phyloP scores from a whole-genome alignment of 257 asterid genomes.

The Solanum clarkiae region DNA sequence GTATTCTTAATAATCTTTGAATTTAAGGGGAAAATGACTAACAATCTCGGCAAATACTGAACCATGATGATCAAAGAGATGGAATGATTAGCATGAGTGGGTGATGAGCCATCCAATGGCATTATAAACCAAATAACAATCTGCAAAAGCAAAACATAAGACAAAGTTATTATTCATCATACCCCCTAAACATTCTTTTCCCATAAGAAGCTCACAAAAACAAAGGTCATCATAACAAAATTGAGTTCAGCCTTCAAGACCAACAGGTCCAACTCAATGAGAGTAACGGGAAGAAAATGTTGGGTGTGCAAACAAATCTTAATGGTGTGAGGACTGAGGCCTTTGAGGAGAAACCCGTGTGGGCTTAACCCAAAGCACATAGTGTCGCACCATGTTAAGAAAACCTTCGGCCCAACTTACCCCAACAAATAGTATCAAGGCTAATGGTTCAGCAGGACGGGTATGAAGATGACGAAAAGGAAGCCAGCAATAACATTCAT shows the following conservation, averaged over 20 bases:
- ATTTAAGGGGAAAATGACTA: conserved; percentile 64
- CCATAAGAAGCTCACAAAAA: neutral
- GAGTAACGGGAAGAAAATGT: neutral
- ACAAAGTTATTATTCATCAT: neutral
- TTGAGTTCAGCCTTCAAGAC: neutral
- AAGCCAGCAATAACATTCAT: neutral
- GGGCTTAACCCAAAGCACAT: neutral
- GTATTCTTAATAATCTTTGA: conserved; percentile 56
- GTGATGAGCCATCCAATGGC: conserved; percentile 36
- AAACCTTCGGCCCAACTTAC: neutral
- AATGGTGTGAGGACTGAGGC: neutral
- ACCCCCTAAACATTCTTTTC: neutral
- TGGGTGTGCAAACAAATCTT: neutral
- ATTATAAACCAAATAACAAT: conserved; percentile 55
- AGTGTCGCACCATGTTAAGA: neutral
- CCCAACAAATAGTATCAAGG: neutral
- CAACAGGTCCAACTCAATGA: neutral
- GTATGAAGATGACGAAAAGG: neutral
- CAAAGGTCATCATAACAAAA: neutral
- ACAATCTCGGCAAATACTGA: conserved; percentile 69
- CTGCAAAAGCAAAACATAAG: conserved; percentile 21
- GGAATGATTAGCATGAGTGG: conserved; percentile 51
- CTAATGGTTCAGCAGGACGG: neutral
- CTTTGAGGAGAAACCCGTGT: neutral
- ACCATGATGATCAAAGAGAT: conserved; percentile 61